Base-by-base conservation (phyloP, 345 rosid genomes). In the Rhodamnia argentea region DNA sequence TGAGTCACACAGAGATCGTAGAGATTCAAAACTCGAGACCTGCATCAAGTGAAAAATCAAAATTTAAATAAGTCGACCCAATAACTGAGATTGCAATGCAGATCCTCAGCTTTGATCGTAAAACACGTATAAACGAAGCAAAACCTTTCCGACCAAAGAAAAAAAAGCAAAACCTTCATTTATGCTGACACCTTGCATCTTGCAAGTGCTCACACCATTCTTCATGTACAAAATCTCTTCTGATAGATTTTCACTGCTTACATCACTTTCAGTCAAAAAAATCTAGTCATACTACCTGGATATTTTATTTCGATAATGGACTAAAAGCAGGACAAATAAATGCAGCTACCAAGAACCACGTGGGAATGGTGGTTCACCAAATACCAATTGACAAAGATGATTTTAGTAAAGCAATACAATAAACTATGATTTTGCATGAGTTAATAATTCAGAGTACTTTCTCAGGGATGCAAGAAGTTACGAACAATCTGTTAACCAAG, bases 1-100 rank as follows among this genome's bases (percentile, higher is more conserved):
- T 96, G 99, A 78, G 95, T 94, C 87, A 96, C 95, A 89, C 90
- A 84, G 84, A 85, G 86, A 88, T 89, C 93, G 85, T 92, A 84
- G 83, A 94, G 88, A 90, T 97, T 94, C 87, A 97, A 59, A 89
- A 97, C 94, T 86, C 99, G 99, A 0, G 99, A 97, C 99, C 99
- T 96, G 92, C 89, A 89, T 86, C 22, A 87, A 84, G 50, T 27
- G 85, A 75, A 44, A 60, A n/a, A n/a, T 24, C 9, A 84, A 59
- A 50, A 20, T 55, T 84, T 82, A 70, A 42, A 27, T 62, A 60
- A 58, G 20, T 64, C 22, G 44, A 15, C n/a, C 81, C 42, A n/a
- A 78, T 22, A 4, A 42, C 52, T 37, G 47, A 78, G 14, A 18
- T 14, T 13, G 22, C 52, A 55, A 55, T 55, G 58, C 58, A 7